phyloP scores from a whole-genome alignment of 2,329 filamentous ascomycete species.

The Cephalotrichum gorgonifer region DNA sequence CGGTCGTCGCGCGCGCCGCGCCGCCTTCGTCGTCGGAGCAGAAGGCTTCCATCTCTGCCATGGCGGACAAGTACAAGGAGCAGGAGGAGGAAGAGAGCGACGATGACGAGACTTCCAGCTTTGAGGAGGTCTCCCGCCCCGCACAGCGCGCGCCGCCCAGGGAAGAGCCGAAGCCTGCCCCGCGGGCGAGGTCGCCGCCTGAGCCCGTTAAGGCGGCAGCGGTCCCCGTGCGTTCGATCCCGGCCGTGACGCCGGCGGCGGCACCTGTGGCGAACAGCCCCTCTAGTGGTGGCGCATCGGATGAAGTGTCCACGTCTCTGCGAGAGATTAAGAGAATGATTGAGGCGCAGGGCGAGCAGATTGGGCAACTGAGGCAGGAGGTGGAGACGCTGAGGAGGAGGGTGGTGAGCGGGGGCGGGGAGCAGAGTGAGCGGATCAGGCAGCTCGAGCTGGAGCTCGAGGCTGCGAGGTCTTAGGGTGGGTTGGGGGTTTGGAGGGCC shows the following conservation, averaged over 20 bases:
- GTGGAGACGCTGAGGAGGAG: conserved; percentile 75
- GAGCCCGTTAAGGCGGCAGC: not conserved
- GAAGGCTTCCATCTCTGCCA: conserved; percentile 73
- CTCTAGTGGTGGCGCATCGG: conserved; percentile 5
- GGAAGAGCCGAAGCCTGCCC: conserved; percentile 15
- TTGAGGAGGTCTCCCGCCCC: conserved; percentile 76
- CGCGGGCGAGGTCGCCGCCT: conserved; percentile 19
- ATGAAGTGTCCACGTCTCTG: conserved; percentile 51
- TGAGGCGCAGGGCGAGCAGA: conserved; percentile 66
- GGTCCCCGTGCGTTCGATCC: conserved; percentile 17
- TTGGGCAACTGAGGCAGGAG: conserved; percentile 58
- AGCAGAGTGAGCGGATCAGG: conserved; percentile 58
- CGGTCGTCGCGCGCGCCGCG: conserved; percentile 24
- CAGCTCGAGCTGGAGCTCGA: conserved; percentile 60
- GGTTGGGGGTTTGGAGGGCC: not conserved
- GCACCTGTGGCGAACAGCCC: conserved; percentile 18
- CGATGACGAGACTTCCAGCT: conserved; percentile 64
- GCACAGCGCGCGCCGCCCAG: conserved; percentile 39
- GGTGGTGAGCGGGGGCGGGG: conserved; percentile 46
- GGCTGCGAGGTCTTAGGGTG: conserved; percentile 44
- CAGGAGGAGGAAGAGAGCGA: conserved; percentile 53
- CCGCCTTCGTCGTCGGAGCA: conserved; percentile 72
- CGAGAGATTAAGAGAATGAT: conserved; percentile 69
- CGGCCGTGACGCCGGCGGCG: conserved; percentile 14
- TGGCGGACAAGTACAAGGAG: conserved; percentile 81